Evolutionary conservation across 2,329 filamentous ascomycete species (phyloP).

Genomic region (Claviceps cyperi): DNA sequence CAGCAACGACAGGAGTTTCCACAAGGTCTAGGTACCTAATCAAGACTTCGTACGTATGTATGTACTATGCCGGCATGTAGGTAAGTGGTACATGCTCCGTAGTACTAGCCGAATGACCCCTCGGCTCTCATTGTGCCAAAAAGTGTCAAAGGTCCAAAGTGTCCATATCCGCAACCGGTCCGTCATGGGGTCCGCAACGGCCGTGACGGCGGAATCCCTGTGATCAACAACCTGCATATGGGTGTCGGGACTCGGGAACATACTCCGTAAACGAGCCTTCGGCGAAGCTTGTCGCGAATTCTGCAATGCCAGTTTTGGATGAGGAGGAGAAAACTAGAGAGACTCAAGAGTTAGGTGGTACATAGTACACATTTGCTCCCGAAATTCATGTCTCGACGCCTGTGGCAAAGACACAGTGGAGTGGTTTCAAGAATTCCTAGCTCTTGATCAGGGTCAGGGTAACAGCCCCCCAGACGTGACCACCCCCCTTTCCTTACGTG

Average conservation of each 20-base stretch:
- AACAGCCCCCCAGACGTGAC: not conserved
- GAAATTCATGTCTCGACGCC: not conserved
- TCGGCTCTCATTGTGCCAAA: too few species aligned
- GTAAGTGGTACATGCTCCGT: not conserved
- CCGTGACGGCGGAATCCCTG: not conserved
- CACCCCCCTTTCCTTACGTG: not conserved
- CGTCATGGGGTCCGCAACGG: not conserved
- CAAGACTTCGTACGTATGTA: too few species aligned
- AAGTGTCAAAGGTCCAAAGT: not conserved
- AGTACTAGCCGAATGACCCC: not conserved
- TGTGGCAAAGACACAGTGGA: not conserved
- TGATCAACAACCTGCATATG: not conserved
- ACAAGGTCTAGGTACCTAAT: too few species aligned
- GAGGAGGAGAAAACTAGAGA: slow-evolving; percentile 1
- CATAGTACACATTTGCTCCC: not conserved
- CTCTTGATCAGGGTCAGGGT: slow-evolving; percentile 2
- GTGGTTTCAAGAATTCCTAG: slow-evolving; percentile 3
- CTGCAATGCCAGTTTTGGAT: not conserved
- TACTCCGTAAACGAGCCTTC: not conserved
- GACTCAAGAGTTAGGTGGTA: not conserved
- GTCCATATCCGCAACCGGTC: not conserved
- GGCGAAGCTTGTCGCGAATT: not conserved
- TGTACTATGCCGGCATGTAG: too few species aligned
- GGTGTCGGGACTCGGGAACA: not conserved
- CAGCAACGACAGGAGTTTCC: too few species aligned